phyloP scores from a whole-genome alignment of 768 basidiomycete genomes.

The Russula vinacea region DNA sequence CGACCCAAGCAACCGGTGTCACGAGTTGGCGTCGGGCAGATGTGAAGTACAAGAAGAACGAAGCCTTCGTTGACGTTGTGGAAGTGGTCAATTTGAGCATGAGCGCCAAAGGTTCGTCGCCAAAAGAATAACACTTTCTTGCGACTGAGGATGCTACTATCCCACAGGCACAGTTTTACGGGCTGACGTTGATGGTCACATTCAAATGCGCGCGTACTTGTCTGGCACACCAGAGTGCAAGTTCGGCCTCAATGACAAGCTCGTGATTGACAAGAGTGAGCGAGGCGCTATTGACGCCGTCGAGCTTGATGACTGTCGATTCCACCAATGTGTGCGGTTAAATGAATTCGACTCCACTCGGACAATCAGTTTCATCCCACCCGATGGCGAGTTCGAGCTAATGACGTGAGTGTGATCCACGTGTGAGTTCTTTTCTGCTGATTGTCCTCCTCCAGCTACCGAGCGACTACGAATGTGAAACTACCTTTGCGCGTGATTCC shows the following conservation, averaged over 20 bases:
- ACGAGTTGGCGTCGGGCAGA: conserved; percentile 94
- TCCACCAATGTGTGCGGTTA: conserved; percentile 96
- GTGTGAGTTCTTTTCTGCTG: conserved; percentile 6
- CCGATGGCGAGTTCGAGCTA: conserved; percentile 97
- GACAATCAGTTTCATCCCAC: conserved; percentile 95
- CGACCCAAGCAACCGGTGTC: conserved; percentile 93
- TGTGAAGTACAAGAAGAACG: conserved; percentile 99
- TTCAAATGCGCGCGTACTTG: conserved; percentile 96
- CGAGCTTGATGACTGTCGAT: conserved; percentile 95
- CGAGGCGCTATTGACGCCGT: conserved; percentile 69
- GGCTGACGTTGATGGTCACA: conserved; percentile 98
- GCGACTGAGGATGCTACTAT: neutral
- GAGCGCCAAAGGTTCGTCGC: conserved; percentile 83
- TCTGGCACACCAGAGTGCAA: conserved; percentile 98
- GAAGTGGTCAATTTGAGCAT: conserved; percentile 95
- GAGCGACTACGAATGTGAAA: conserved; percentile 94
- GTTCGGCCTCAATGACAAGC: conserved; percentile 97
- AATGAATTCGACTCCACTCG: conserved; percentile 92
- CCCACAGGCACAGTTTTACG: conserved; percentile 75
- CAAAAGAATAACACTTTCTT: neutral
- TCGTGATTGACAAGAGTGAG: conserved; percentile 86
- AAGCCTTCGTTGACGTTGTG: conserved; percentile 99
- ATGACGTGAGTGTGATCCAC: conserved; percentile 65
- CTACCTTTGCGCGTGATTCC: conserved; percentile 86
- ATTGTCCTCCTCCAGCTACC: conserved; percentile 60